Evolutionary conservation across 2,329 filamentous ascomycete genomes (phyloP).

Genomic region (Xylariaceae sp.): DNA sequence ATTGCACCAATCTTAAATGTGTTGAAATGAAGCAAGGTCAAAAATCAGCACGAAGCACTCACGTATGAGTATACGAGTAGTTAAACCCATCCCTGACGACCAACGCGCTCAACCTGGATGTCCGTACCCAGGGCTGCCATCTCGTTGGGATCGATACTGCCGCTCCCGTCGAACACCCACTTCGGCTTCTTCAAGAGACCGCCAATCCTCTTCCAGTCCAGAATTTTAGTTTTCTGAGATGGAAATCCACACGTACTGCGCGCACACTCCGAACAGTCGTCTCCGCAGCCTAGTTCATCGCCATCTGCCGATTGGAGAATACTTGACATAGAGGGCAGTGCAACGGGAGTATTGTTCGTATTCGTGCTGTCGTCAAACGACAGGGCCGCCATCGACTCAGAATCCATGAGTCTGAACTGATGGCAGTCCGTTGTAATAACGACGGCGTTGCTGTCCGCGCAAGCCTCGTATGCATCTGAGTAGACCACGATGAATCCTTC

Average conservation of each 20-base stretch:
- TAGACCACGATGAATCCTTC: conserved; percentile 44
- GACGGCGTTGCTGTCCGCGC: conserved; percentile 44
- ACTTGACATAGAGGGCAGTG: conserved; percentile 18
- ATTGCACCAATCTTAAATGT: too few species aligned
- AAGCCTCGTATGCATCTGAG: conserved; percentile 46
- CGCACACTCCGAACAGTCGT: conserved; percentile 47
- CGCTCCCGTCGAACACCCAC: conserved; percentile 54
- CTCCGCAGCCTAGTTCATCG: conserved; percentile 41
- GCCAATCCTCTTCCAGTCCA: conserved; percentile 50
- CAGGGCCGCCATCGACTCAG: too few species aligned
- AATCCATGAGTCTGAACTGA: conserved; percentile 42
- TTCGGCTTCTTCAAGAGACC: conserved; percentile 47
- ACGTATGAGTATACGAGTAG: not conserved
- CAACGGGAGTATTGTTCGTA: too few species aligned
- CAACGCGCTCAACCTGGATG: conserved; percentile 49
- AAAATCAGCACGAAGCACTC: not conserved
- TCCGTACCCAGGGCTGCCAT: conserved; percentile 42
- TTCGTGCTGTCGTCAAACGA: too few species aligned
- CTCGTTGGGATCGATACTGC: conserved; percentile 44
- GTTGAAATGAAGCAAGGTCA: too few species aligned
- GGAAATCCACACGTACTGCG: conserved; percentile 37
- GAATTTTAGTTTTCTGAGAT: conserved; percentile 39
- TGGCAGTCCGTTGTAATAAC: conserved; percentile 54
- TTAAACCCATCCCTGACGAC: conserved; percentile 23
- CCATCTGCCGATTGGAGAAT: conserved; percentile 39